Conservation (phyloP, 2,329 filamentous ascomycete genomes). For the Scytalidium sp. region DNA sequence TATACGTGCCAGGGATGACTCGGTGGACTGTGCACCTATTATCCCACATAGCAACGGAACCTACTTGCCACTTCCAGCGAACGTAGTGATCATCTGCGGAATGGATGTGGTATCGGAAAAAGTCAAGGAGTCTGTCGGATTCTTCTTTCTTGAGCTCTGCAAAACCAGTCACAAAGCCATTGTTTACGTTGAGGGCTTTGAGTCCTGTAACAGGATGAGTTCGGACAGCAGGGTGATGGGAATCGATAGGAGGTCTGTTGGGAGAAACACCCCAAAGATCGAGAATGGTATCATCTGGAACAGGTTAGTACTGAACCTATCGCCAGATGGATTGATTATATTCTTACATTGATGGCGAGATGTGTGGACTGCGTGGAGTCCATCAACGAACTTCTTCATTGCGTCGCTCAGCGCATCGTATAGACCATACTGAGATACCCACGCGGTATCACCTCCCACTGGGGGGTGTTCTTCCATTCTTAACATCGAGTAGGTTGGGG, state of each 20-base stretch:
- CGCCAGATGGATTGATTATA: background rate
- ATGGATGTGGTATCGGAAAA: slow-evolving; percentile 19
- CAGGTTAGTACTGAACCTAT: background rate
- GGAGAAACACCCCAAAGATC: slow-evolving; percentile 20
- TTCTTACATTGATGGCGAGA: slow-evolving; percentile 18
- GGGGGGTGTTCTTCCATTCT: slow-evolving; percentile 6
- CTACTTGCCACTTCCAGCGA: slow-evolving; percentile 24
- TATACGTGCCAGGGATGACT: slow-evolving; percentile 21
- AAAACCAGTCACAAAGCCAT: slow-evolving; percentile 17
- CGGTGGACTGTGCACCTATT: slow-evolving; percentile 20
- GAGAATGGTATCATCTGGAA: slow-evolving; percentile 8
- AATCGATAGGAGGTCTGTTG: slow-evolving; percentile 24
- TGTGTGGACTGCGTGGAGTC: slow-evolving; percentile 18
- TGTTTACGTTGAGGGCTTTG: slow-evolving; percentile 22
- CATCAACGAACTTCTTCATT: slow-evolving; percentile 16
- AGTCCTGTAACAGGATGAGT: slow-evolving; percentile 26
- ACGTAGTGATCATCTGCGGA: slow-evolving; percentile 23
- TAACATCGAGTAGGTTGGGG: slow-evolving; percentile 5
- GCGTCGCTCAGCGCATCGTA: slow-evolving; percentile 17
- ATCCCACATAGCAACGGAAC: slow-evolving; percentile 23
- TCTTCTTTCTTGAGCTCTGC: slow-evolving; percentile 23
- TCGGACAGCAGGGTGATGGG: slow-evolving; percentile 24
- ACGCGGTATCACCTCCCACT: slow-evolving; percentile 5
- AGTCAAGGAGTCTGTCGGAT: slow-evolving; percentile 18
- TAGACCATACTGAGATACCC: slow-evolving; percentile 18